These are phyloP conservation scores for Cercospora zeae-maydis DNA, from an alignment of 2,329 filamentous ascomycete species.

Conservation along the genomic window DNA sequence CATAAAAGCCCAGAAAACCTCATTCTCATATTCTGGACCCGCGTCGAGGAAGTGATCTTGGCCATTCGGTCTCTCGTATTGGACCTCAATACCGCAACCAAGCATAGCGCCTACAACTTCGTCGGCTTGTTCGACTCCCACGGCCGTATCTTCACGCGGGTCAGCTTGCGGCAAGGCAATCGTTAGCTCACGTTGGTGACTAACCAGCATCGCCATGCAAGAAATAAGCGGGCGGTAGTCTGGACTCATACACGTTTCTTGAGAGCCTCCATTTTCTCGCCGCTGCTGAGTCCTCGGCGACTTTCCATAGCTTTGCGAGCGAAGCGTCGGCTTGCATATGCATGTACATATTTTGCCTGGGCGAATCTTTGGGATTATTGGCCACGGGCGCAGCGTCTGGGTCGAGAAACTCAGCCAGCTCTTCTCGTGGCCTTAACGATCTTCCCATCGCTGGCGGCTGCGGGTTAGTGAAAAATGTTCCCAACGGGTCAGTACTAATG, in stretches of 20 bases:
- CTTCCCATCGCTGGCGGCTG: conserved; percentile 28
- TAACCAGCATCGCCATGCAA: conserved; percentile 31
- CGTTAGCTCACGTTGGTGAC: conserved; percentile 7
- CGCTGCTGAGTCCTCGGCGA: conserved; percentile 18
- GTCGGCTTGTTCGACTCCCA: conserved; percentile 33
- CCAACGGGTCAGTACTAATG: conserved; percentile 30
- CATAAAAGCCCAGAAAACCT: conserved; percentile 31
- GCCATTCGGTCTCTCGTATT: conserved; percentile 29
- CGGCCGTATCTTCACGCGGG: conserved; percentile 19
- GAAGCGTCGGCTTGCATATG: conserved; percentile 32
- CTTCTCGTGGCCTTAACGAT: conserved; percentile 14
- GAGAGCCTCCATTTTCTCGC: conserved; percentile 29
- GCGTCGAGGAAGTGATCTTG: conserved; percentile 32
- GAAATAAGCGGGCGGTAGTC: conserved; percentile 31
- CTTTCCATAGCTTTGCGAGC: conserved; percentile 27
- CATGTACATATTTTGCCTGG: conserved; percentile 27
- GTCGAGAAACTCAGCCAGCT: conserved; percentile 26
- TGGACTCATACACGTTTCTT: conserved; percentile 25
- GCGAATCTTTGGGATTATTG: conserved; percentile 20
- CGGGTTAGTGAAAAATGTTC: conserved; percentile 32
- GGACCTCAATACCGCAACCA: conserved; percentile 27
- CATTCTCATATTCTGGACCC: conserved; percentile 25
- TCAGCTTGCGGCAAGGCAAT: not conserved
- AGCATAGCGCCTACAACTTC: conserved; percentile 33
- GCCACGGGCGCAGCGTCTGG: conserved; percentile 25